A percentile compares a stretch with the other conserved stretches of the same genome.
These are phyloP conservation scores for Candida smagusa DNA, from an alignment of 1,139 yeast species.

Conservation along the genomic window DNA sequence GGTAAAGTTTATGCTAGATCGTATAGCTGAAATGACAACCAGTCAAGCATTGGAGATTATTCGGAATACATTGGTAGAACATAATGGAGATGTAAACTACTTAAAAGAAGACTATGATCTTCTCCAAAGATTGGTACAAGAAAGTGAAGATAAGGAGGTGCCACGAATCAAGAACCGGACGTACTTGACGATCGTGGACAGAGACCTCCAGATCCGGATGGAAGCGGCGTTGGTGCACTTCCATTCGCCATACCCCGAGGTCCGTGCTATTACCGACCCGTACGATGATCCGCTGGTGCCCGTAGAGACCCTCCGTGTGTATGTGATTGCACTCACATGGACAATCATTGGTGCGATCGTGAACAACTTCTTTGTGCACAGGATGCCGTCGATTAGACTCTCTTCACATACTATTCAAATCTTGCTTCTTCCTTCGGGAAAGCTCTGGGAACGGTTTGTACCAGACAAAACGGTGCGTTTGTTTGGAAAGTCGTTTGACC, in stretches of 20 bases:
- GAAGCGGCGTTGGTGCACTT: constrained; percentile 43
- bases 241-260: constrained; percentile 48
- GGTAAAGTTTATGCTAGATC: constrained; percentile 29
- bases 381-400: constrained; percentile 39
- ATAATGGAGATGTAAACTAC: constrained; percentile 42
- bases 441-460: constrained; percentile 35
- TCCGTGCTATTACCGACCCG: constrained; percentile 45
- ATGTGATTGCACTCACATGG: constrained; percentile 41
- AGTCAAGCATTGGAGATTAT: constrained; percentile 31
- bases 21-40: constrained; percentile 20
- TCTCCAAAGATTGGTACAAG: constrained; percentile 26
- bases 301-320: constrained; percentile 42
- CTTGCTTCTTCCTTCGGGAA: constrained; percentile 40
- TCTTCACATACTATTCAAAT: constrained; percentile 43
- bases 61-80: constrained; percentile 38
- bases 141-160: constrained; percentile 6
- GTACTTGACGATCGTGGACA: constrained; percentile 29
- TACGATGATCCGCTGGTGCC: constrained; percentile 38
- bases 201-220: constrained; percentile 34
- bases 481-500: constrained; percentile 22
- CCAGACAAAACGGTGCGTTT: constrained; percentile 24
- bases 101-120: constrained; percentile 34
- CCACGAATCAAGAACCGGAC: constrained; percentile 21
- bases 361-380: constrained; percentile 43
- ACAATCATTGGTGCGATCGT: constrained; percentile 41